Evolutionary conservation across 257 asterid species (phyloP).

Genomic region (Paulownia fortunei): DNA sequence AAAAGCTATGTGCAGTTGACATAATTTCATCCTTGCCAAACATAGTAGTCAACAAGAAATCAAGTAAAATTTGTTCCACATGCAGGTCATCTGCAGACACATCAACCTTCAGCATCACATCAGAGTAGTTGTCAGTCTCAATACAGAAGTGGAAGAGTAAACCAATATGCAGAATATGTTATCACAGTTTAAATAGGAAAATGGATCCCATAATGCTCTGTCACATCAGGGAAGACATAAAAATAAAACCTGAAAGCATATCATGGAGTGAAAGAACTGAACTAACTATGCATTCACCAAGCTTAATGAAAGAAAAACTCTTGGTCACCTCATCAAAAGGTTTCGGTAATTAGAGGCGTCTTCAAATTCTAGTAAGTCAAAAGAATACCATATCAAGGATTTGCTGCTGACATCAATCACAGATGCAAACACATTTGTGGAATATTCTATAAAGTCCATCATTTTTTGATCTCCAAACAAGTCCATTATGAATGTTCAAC

Average conservation of each 20-base stretch:
- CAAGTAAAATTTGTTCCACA: conserved; percentile 60
- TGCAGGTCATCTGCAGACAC: conserved; percentile 43
- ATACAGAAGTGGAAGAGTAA: not conserved
- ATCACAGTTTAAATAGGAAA: not conserved
- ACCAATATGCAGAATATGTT: conserved; percentile 2
- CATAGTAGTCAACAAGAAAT: conserved; percentile 56
- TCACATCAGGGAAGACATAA: not conserved
- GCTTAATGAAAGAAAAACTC: not conserved
- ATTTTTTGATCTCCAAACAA: not conserved
- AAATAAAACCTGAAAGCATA: conserved; percentile 1
- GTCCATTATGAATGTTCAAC: not conserved
- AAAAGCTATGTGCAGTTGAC: conserved; percentile 61
- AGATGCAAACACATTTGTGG: not conserved
- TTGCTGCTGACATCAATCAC: not conserved
- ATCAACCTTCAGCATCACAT: conserved; percentile 57
- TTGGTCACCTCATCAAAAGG: not conserved
- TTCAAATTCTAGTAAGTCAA: not conserved
- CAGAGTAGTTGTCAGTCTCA: conserved; percentile 21
- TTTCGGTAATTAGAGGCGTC: not conserved
- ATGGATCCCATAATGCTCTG: not conserved
- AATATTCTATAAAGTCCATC: not conserved
- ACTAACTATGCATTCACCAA: conserved; percentile 1
- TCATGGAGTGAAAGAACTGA: not conserved
- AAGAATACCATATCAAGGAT: not conserved
- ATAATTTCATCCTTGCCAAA: conserved; percentile 56